Evolutionary conservation across 352 stramenopile genomes (phyloP), one percentile per base, ranked within the genome.

Genomic region (Globisporangium heterothallicum): DNA sequence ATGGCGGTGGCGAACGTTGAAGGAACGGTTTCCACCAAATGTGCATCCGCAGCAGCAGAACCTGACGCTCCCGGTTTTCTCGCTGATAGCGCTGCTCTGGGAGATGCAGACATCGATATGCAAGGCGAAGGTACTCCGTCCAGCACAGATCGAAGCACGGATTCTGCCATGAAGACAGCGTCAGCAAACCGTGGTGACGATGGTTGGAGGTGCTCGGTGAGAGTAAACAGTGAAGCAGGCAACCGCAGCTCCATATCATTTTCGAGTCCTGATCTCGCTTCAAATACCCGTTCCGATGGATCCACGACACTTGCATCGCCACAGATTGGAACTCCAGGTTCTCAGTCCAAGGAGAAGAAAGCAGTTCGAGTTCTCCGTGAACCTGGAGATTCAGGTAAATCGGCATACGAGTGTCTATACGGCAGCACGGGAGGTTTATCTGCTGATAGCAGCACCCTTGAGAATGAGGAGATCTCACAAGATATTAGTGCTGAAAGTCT

Each of bases 281-380:
- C 21, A 42, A 21, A 8, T 12, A 18, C 8, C n/a, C 29, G 6
- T 16, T 38, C 32, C n/a, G 32, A 10, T 18, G 16, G 18, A 18
- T 13, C 9, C 6, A 21, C 16, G n/a, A 3, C 4, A 21, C 21
- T 29, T 21, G 49, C 10, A 29, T 21, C 25, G 36, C 10, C 14
- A 30, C 21, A n/a, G 16, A 52, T 13, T 19, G 12, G 9, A 35
- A 14, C 24, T 16, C 9, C 30, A n/a, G 9, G 29, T 21, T 6
- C n/a, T n/a, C n/a, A n/a, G n/a, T n/a, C n/a, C n/a, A n/a, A n/a
- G 7, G 34, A 51, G 19, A 36, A 48, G 6, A 30, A 21, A 18
- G 13, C 50, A 16, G 44, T 79, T 26, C 70, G 70, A 32, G 56
- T 79, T 40, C 43, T 73, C 41, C 63, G 70, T 21, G 58, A 75